phyloP scores from a whole-genome alignment of 352 stramenopile genomes.

The Phytophthora nicotianae region DNA sequence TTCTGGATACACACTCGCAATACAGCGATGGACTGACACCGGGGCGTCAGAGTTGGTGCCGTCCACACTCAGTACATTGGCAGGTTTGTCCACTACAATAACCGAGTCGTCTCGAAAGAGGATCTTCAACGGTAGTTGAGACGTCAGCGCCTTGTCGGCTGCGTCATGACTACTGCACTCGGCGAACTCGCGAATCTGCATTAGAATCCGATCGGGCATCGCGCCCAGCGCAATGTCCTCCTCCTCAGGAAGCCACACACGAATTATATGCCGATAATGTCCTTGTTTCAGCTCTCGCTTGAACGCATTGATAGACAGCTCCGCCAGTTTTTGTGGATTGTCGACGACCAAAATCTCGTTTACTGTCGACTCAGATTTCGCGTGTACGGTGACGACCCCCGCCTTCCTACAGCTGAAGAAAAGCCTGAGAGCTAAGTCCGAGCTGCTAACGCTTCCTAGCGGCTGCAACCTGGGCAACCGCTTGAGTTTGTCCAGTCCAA shows the following conservation, averaged over 20 bases:
- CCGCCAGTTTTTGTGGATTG: slow-evolving; percentile 33
- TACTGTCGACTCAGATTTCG: slow-evolving; percentile 17
- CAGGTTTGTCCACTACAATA: slow-evolving; percentile 65
- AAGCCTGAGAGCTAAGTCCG: slow-evolving; percentile 33
- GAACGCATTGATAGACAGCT: slow-evolving; percentile 37
- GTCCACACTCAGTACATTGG: slow-evolving; percentile 64
- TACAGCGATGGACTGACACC: slow-evolving; percentile 51
- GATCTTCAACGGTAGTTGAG: slow-evolving; percentile 36
- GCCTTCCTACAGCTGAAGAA: slow-evolving; percentile 30
- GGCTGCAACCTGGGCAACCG: slow-evolving; percentile 29
- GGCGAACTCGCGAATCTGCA: slow-evolving; percentile 52
- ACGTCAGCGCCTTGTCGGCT: slow-evolving; percentile 19
- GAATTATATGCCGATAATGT: slow-evolving; percentile 33
- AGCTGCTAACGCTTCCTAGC: slow-evolving; percentile 36
- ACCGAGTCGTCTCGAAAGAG: slow-evolving; percentile 61
- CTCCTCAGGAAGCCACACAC: slow-evolving; percentile 33
- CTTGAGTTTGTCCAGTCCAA: slow-evolving; percentile 32
- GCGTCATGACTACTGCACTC: slow-evolving; percentile 7
- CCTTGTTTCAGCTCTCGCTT: slow-evolving; percentile 22
- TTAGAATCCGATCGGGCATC: slow-evolving; percentile 45
- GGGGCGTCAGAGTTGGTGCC: slow-evolving; percentile 38
- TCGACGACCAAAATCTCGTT: slow-evolving; percentile 27
- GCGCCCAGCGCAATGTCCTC: slow-evolving; percentile 29
- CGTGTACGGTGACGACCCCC: slow-evolving; percentile 15
- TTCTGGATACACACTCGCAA: slow-evolving; percentile 52